phyloP scores from a whole-genome alignment of 768 basidiomycete species.

The Panaeolus cyanescens region DNA sequence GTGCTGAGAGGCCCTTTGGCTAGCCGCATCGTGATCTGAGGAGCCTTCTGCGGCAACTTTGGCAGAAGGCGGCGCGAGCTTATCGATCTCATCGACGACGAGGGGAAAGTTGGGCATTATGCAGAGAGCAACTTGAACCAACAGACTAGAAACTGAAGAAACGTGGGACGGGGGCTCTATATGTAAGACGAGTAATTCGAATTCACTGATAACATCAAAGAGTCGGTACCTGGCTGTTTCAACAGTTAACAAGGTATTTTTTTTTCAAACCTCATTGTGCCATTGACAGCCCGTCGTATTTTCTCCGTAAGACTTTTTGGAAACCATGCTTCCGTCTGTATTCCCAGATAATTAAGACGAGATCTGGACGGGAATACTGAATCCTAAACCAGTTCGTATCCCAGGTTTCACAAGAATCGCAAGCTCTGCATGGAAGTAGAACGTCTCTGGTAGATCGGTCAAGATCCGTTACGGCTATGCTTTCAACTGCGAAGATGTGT shows the following conservation, averaged over 20 bases:
- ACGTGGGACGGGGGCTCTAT: neutral
- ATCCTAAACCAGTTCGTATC: neutral
- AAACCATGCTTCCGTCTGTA: neutral
- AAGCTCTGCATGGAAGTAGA: neutral
- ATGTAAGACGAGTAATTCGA: neutral
- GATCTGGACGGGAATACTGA: neutral
- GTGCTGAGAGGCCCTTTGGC: slow-evolving; percentile 26
- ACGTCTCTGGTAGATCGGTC: neutral
- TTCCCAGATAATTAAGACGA: neutral
- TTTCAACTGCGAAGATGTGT: neutral
- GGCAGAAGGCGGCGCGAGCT: slow-evolving; percentile 32
- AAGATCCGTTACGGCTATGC: slow-evolving; percentile 1
- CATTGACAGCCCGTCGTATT: neutral
- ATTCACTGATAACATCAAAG: slow-evolving; percentile 1
- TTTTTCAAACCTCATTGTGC: neutral
- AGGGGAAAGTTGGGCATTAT: slow-evolving; percentile 22
- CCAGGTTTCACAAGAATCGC: neutral
- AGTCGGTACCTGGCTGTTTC: neutral
- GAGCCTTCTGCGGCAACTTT: slow-evolving; percentile 29
- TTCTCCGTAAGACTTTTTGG: neutral
- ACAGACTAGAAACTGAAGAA: slow-evolving; percentile 8
- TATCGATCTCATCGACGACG: slow-evolving; percentile 26
- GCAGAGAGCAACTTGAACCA: slow-evolving; percentile 6
- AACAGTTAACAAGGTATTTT: neutral
- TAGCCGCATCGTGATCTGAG: slow-evolving; percentile 30